Conservation (phyloP, 176 grass and related monocot genomes). For the Chloris gayana region DNA sequence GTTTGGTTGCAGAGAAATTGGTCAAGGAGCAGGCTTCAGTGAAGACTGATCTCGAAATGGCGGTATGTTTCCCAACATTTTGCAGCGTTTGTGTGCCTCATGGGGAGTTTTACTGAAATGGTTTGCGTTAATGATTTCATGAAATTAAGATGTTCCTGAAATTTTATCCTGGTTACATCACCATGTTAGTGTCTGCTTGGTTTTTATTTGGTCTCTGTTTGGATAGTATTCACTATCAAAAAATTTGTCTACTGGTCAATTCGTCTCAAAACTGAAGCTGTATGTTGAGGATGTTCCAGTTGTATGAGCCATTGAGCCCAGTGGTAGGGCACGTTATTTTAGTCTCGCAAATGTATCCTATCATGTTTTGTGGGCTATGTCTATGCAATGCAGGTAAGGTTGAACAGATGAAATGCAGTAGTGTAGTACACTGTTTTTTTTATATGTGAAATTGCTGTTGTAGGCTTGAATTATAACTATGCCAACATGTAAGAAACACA, state of each 20-base stretch:
- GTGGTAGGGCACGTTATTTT: too few relatives aligned
- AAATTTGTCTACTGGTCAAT: constrained; percentile 18
- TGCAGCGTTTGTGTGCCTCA: background rate
- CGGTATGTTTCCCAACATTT: constrained; percentile 59
- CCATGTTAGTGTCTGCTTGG: constrained; percentile 10
- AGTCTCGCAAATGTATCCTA: background rate
- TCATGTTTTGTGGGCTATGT: background rate
- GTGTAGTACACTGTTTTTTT: background rate
- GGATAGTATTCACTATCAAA: constrained; percentile 3
- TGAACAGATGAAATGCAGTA: constrained; percentile 18
- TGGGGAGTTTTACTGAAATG: constrained; percentile 18
- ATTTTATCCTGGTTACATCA: background rate
- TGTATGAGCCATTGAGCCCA: too few relatives aligned
- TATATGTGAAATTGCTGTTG: background rate
- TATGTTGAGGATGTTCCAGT: constrained; percentile 1
- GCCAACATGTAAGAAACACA: background rate
- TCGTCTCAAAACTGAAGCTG: constrained; percentile 5
- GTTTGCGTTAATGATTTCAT: constrained; percentile 7
- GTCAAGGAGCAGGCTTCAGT: constrained; percentile 88
- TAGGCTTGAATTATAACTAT: constrained; percentile 11
- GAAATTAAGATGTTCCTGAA: constrained; percentile 19
- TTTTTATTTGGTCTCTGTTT: constrained; percentile 15
- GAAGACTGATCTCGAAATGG: constrained; percentile 91
- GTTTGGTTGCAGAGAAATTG: constrained; percentile 72
- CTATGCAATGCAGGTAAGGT: constrained; percentile 1